Base-by-base conservation (phyloP, 139 green algal genomes). In the Parachlorella kessleri region DNA sequence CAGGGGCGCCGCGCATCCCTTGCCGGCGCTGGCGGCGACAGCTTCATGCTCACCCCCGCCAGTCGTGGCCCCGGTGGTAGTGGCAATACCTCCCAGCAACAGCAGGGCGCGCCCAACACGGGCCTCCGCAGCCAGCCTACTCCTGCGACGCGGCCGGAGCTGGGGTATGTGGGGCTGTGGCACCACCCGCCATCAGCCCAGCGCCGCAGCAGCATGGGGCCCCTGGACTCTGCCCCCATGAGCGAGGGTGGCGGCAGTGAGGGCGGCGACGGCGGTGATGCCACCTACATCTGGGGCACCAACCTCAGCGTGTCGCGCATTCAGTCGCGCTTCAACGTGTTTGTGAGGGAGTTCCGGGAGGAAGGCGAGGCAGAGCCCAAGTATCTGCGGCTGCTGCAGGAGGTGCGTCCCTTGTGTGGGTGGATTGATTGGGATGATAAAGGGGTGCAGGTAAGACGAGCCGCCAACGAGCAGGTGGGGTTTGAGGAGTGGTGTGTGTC, bases 271-370 rank as follows among this genome's bases (percentile, higher is more conserved):
- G 81, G 89, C 32, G 77, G 69, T 0, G 87, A 92, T 21, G 83
- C 69, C 66, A 95, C 88, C 21, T 96, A 87, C 76, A 88, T 98
- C 37, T 98, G 95, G 95, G 95, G 95, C 42, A 98, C 95, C 41
- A 93, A 90, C 72, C 79, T 98, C 36, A 92, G 88, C 68, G 75
- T 89, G 14, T 42, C 64, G 26, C 71, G 84, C 48, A 85, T 92
- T 30, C 72, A 89, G 67, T 54, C 54, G 24, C 74, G 79, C 21
- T 95, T 95, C 80, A 86, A 79, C n/a, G 53, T 78, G n/a, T 97
- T 97, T 84, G 76, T 96, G 14, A 68, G 75, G 35, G 63, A 77
- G n/a, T 96, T 93, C 82, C 66, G 73, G 32, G 83, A 82, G 63
- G 70, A 77, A 6, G 73, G 32, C 21, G 79, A 79, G 28, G 68